These are phyloP conservation scores for Avicennia marina DNA, from an alignment of 257 asterid species.

Conservation along the genomic window DNA sequence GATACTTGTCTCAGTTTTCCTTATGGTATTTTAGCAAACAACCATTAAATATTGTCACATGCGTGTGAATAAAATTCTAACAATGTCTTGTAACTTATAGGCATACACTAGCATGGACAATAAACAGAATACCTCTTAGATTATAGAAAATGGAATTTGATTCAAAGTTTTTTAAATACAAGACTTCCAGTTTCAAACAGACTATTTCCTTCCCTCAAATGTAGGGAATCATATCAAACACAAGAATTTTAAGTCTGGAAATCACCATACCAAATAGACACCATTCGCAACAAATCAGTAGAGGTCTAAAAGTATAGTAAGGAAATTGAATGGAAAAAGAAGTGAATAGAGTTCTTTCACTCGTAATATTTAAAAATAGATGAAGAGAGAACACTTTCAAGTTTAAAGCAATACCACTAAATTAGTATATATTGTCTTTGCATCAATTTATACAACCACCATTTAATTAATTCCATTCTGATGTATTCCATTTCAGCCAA, in stretches of 20 bases:
- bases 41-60: too few species aligned
- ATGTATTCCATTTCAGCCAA: neutral
- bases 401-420: neutral
- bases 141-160: neutral
- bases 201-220: neutral
- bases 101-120: neutral
- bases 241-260: neutral
- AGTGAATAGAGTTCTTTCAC: neutral
- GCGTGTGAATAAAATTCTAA: neutral
- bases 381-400: neutral
- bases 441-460: neutral
- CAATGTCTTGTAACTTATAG: neutral
- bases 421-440: neutral
- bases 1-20: too few species aligned
- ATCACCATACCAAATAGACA: neutral
- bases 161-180: slow-evolving; percentile 1
- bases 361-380: neutral
- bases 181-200: neutral
- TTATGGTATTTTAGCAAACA: too few species aligned
- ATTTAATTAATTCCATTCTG: neutral
- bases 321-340: neutral
- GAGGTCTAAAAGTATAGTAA: neutral
- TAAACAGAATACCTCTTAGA: neutral
- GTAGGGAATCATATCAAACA: neutral
- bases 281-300: neutral